Evolutionary conservation across 208 protist species (phyloP).

Genomic region (Trypanosoma avium): DNA sequence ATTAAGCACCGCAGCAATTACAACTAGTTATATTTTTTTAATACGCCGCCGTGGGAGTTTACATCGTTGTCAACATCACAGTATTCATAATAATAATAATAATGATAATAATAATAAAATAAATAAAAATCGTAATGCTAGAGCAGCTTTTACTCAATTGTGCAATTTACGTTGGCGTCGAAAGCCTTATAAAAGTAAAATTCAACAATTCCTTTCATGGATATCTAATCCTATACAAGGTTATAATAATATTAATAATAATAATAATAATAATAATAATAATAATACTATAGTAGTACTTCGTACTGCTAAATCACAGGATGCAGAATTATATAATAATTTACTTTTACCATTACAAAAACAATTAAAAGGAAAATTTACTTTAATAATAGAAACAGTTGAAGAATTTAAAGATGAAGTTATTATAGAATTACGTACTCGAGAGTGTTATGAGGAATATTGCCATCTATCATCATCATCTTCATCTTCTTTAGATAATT

Average conservation of each 20-base stretch:
- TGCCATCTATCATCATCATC: no score
- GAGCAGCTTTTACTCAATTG: no score
- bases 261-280: conserved; percentile 12
- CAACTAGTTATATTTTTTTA: not conserved
- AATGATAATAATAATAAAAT: conserved; percentile 3
- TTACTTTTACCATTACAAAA: conserved; percentile 10
- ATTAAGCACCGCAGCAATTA: not conserved
- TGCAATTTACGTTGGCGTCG: no score
- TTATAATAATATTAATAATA: not conserved
- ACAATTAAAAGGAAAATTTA: conserved; percentile 15
- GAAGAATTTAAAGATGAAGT: not conserved
- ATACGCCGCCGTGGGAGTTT: not conserved
- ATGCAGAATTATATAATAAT: conserved; percentile 9
- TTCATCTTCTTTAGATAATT: no score
- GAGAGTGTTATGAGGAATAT: not conserved
- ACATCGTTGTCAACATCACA: not conserved
- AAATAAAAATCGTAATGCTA: conserved; percentile 3
- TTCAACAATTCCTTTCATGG: no score
- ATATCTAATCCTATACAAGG: no score
- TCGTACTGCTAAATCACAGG: conserved; percentile 8
- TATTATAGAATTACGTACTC: conserved; percentile 13
- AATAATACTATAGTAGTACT: conserved; percentile 5
- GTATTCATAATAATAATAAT: not conserved
- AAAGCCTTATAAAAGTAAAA: no score
- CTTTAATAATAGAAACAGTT: not conserved